Evolutionary conservation across 306 rosid genomes (phyloP).

Genomic region (Rubus parviflorus): DNA sequence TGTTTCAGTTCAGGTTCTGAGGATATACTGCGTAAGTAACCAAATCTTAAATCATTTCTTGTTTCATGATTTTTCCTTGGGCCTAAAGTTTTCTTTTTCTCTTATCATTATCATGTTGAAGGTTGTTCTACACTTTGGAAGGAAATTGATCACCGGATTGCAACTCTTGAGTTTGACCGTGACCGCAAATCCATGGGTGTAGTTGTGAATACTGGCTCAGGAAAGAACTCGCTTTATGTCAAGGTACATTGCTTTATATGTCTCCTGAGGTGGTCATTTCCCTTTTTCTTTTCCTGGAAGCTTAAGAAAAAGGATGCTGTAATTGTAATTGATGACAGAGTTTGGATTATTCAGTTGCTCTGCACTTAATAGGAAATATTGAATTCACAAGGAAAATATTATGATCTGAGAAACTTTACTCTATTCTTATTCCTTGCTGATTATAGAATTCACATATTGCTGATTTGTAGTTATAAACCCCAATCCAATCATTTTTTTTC

Average conservation of each 20-base stretch:
- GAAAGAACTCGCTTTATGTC: slow-evolving; percentile 62
- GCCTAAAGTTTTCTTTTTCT: slow-evolving; percentile 8
- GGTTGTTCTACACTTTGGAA: slow-evolving; percentile 77
- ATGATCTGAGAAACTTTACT: background rate
- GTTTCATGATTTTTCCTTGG: slow-evolving; percentile 15
- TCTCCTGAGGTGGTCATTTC: background rate
- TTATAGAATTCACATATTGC: background rate
- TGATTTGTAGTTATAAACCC: background rate
- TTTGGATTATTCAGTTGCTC: background rate
- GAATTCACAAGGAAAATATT: background rate
- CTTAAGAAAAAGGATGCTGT: too few relatives aligned
- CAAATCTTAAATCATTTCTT: background rate
- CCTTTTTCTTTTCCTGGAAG: background rate
- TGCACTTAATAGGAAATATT: background rate
- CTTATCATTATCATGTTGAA: slow-evolving; percentile 20
- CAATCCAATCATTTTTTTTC: background rate
- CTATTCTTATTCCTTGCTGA: background rate
- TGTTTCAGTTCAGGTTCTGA: slow-evolving; percentile 25
- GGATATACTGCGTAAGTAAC: slow-evolving; percentile 52
- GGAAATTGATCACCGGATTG: slow-evolving; percentile 56
- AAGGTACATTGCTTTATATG: slow-evolving; percentile 53
- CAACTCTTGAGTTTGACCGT: slow-evolving; percentile 91
- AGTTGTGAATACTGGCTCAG: slow-evolving; percentile 48
- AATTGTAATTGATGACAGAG: background rate
- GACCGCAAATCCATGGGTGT: slow-evolving; percentile 92